phyloP scores from a whole-genome alignment of 257 asterid species.

The Lycium ferocissimum region DNA sequence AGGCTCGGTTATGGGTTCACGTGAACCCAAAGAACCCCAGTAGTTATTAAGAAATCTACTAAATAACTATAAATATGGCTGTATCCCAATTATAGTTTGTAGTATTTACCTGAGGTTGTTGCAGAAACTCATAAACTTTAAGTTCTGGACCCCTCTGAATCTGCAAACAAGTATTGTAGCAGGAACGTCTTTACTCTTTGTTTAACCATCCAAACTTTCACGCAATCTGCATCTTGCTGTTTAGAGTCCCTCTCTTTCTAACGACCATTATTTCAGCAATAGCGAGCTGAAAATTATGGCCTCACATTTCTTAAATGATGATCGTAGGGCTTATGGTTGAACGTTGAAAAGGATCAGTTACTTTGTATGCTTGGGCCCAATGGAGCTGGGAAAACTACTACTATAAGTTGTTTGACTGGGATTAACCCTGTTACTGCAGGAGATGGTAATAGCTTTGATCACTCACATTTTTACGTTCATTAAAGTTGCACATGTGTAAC shows the following conservation, averaged over 20 bases:
- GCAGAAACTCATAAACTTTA: background rate
- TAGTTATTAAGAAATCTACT: background rate
- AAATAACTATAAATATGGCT: background rate
- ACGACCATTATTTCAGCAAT: background rate
- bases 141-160: background rate
- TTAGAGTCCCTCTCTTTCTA: background rate
- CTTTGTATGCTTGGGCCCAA: constrained; percentile 97
- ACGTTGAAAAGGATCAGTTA: constrained; percentile 85
- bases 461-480: background rate
- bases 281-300: background rate
- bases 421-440: constrained; percentile 86
- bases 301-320: constrained; percentile 21
- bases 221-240: background rate
- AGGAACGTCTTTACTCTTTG: background rate
- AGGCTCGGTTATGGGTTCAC: background rate
- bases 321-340: constrained; percentile 88
- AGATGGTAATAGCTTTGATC: constrained; percentile 69
- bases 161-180: background rate
- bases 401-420: constrained; percentile 90
- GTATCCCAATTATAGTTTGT: background rate
- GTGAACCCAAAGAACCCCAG: background rate
- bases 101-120: background rate
- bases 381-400: constrained; percentile 97
- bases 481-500: background rate
- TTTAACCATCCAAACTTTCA: background rate